These are phyloP conservation scores for Teratosphaeria nubilosa DNA, from an alignment of 2,329 filamentous ascomycete genomes.

Conservation along the genomic window DNA sequence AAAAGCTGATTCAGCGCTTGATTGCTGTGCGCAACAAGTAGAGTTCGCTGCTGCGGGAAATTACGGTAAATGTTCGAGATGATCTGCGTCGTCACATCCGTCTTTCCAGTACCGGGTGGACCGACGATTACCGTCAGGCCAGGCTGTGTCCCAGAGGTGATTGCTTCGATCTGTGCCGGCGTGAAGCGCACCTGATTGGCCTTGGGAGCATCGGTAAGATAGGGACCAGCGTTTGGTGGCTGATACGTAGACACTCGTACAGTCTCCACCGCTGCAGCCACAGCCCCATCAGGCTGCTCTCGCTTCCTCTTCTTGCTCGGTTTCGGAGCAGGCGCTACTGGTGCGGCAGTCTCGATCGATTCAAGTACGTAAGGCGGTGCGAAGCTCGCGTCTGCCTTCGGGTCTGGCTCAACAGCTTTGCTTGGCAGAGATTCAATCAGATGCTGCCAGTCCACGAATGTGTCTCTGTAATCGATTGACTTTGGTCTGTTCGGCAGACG, in stretches of 20 bases:
- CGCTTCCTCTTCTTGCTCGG: conserved; percentile 79
- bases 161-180: conserved; percentile 80
- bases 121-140: conserved; percentile 90
- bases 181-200: conserved; percentile 82
- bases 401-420: conserved; percentile 70
- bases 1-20: conserved; percentile 96
- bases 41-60: conserved; percentile 81
- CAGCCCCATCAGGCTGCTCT: conserved; percentile 56
- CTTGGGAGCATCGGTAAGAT: conserved; percentile 73
- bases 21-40: conserved; percentile 93
- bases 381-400: conserved; percentile 62
- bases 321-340: conserved; percentile 40
- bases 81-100: conserved; percentile 96
- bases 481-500: conserved; percentile 67
- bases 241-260: conserved; percentile 84
- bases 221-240: conserved; percentile 79
- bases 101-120: conserved; percentile 94
- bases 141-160: conserved; percentile 86
- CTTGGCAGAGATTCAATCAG: conserved; percentile 82
- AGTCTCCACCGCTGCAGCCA: conserved; percentile 46
- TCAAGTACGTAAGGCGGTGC: conserved; percentile 82
- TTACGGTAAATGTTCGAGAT: conserved; percentile 99
- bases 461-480: conserved; percentile 82
- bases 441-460: conserved; percentile 92
- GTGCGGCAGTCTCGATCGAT: conserved; percentile 30